Percentiles rank a stretch among this genome's conserved stretches.
phyloP scores from a whole-genome alignment of 495 filamentous ascomycete species.

The Aspergillus avenaceus region DNA sequence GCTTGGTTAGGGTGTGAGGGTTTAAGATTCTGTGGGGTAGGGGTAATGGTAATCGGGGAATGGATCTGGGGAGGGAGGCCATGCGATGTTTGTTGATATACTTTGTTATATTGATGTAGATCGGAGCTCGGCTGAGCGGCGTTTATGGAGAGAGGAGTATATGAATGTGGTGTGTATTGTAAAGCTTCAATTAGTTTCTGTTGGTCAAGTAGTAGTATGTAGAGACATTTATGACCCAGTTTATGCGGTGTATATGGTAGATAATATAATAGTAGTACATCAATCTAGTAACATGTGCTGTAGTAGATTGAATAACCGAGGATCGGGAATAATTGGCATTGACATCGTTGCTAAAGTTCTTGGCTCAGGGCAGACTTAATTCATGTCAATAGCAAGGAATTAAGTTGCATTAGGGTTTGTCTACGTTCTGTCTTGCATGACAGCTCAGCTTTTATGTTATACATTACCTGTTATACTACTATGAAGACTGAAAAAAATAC shows the following conservation, averaged over 20 bases:
- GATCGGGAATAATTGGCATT: constrained; percentile 1
- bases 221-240: no score
- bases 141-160: background rate
- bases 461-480: no score
- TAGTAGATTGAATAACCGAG: constrained; percentile 12
- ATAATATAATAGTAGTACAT: no score
- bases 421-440: no score
- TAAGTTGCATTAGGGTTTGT: no score
- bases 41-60: background rate
- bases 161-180: background rate
- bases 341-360: background rate
- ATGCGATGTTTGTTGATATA: background rate
- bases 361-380: no score
- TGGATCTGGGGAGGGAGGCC: background rate
- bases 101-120: background rate
- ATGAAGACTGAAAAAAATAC: no score
- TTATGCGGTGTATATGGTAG: no score
- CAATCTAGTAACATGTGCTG: no score
- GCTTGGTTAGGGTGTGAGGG: constrained; percentile 6
- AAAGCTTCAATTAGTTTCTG: no score
- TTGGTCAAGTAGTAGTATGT: background rate
- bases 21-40: background rate
- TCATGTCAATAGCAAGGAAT: no score
- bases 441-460: no score
- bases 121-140: background rate